Percentiles rank a stretch among this genome's conserved stretches.
Evolutionary conservation across 225 moss, liverwort and hornwort species (phyloP).

Genomic region (Climacium dendroides): DNA sequence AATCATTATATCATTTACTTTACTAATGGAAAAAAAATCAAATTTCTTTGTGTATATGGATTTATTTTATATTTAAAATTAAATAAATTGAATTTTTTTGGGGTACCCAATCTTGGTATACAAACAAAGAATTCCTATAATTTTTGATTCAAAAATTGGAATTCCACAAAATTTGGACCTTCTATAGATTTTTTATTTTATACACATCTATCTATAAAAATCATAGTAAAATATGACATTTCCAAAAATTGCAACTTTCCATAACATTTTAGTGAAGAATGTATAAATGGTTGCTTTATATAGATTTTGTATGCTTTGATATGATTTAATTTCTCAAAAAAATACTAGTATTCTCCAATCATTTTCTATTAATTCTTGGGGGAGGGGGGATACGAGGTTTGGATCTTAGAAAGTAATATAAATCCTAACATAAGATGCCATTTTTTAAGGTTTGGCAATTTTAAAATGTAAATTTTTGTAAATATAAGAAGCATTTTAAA

Average conservation of each 20-base stretch:
- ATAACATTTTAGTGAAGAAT: background rate
- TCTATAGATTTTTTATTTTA: background rate
- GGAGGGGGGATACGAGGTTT: background rate
- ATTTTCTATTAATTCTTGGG: accelerated
- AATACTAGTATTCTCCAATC: accelerated
- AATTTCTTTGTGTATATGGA: background rate
- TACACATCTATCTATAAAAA: too few species aligned
- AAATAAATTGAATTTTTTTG: background rate
- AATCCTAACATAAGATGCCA: accelerated
- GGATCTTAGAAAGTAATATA: background rate
- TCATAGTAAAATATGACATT: background rate
- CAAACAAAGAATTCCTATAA: accelerated
- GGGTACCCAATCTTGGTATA: accelerated
- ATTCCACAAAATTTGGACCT: background rate
- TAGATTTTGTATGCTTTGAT: background rate
- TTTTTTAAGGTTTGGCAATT: background rate
- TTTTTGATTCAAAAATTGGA: background rate
- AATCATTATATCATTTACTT: background rate
- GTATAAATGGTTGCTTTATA: background rate
- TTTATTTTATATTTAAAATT: background rate
- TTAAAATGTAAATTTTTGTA: background rate
- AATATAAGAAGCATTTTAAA: too few species aligned
- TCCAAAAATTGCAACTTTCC: background rate
- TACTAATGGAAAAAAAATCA: accelerated
- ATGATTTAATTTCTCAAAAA: background rate